Percentiles rank a stretch among this genome's conserved stretches.
Conservation (phyloP, 2,329 filamentous ascomycete species). For the Xylaria sp. region DNA sequence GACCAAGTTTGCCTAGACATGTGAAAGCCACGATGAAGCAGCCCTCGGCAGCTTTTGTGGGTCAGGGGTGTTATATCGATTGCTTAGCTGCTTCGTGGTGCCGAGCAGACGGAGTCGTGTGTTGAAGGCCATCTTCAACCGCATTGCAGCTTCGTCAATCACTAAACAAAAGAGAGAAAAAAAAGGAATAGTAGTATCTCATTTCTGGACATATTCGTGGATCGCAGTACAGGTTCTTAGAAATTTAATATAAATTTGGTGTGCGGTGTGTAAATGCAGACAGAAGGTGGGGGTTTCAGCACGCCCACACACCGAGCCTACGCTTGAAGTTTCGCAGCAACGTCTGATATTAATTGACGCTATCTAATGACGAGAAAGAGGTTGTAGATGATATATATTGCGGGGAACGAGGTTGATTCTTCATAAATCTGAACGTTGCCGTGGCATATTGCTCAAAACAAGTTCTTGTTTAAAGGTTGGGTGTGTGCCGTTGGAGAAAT, state of each 20-base stretch:
- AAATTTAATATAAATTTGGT: too few species aligned
- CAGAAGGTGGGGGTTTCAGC: constrained; percentile 2
- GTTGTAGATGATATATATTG: neutral
- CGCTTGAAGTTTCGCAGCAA: neutral
- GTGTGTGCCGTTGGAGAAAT: neutral
- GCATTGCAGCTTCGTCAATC: neutral
- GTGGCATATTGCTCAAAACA: neutral
- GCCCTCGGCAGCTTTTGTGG: neutral
- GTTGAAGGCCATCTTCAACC: neutral
- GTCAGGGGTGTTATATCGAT: neutral
- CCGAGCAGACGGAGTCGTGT: neutral
- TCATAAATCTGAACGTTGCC: neutral
- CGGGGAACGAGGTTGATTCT: too few species aligned
- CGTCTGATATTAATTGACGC: neutral
- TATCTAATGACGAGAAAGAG: too few species aligned
- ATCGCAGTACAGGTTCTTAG: neutral
- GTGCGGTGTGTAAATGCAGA: neutral
- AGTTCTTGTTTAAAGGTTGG: neutral
- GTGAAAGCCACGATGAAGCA: neutral
- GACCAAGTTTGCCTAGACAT: neutral
- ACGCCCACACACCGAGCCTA: neutral
- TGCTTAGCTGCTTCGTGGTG: neutral
- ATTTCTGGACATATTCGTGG: too few species aligned
- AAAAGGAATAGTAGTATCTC: too few species aligned
- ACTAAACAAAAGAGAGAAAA: too few species aligned